Percentiles rank a stretch among this genome's conserved stretches.
phyloP scores from a whole-genome alignment of 1,284 basidiomycete genomes.

The Phylloporus sp. region DNA sequence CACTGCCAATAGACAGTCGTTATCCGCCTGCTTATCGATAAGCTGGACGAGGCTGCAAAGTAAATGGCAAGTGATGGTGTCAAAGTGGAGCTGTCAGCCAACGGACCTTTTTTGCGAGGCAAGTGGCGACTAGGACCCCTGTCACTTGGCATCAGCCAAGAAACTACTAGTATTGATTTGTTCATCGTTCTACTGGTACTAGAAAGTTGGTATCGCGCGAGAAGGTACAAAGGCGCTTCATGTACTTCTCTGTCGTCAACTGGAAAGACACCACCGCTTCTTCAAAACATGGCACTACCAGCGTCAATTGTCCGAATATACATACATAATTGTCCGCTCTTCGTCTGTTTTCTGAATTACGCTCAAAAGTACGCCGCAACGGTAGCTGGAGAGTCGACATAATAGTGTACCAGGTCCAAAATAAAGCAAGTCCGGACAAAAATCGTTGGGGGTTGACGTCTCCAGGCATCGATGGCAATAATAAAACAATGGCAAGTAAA shows the following conservation, averaged over 20 bases:
- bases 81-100: background rate
- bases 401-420: conserved; percentile 7
- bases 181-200: background rate
- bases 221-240: background rate
- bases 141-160: too few species aligned
- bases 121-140: too few species aligned
- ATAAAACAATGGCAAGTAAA: conserved; percentile 12
- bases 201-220: background rate
- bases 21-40: background rate
- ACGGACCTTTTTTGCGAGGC: too few species aligned
- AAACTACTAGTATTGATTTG: too few species aligned
- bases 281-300: background rate
- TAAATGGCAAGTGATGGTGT: background rate
- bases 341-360: conserved; percentile 19
- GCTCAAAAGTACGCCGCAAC: conserved; percentile 7
- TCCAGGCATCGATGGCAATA: conserved; percentile 9
- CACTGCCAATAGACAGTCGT: background rate
- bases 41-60: background rate
- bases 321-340: conserved; percentile 23
- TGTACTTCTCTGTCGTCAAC: background rate
- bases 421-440: conserved; percentile 17
- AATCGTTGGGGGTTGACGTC: background rate
- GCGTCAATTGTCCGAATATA: conserved; percentile 15
- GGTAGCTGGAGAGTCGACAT: background rate
- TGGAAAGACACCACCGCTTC: background rate